Percentiles rank a stretch among this genome's conserved stretches.
phyloP scores from a whole-genome alignment of 148 eudicot species.

The Vaccinium darrowii region DNA sequence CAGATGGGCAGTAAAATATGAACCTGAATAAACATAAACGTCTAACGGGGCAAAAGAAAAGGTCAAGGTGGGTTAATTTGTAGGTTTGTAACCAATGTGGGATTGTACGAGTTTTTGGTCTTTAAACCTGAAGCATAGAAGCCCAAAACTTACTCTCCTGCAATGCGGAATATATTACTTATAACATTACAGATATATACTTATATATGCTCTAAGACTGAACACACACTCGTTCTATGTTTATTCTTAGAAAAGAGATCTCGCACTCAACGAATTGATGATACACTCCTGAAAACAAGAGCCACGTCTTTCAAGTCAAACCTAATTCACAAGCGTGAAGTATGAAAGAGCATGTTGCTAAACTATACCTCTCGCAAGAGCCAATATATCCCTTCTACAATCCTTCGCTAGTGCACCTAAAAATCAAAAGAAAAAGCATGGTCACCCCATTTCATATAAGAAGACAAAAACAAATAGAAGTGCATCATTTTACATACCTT shows the following conservation, averaged over 20 bases:
- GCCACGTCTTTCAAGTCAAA: background rate
- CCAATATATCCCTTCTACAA: conserved; percentile 62
- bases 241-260: background rate
- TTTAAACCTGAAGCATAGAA: background rate
- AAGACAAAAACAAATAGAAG: background rate
- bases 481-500: conserved; percentile 36
- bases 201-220: background rate
- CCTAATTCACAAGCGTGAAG: background rate
- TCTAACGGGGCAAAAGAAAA: too few species aligned
- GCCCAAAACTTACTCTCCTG: background rate
- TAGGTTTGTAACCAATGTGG: background rate
- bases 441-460: background rate
- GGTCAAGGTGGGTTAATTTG: background rate
- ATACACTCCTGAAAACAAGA: conserved; percentile 1
- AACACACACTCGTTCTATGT: background rate
- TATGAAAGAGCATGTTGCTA: background rate
- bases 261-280: background rate
- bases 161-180: background rate
- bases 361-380: conserved; percentile 83
- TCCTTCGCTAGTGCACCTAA: conserved; percentile 45
- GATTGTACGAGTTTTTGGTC: background rate
- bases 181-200: background rate
- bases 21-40: background rate
- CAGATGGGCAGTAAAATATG: background rate
- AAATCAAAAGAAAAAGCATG: background rate